Evolutionary conservation across 2,329 filamentous ascomycete genomes (phyloP), one percentile per base, ranked within the genome.

Genomic region (Tolypocladium sp.): DNA sequence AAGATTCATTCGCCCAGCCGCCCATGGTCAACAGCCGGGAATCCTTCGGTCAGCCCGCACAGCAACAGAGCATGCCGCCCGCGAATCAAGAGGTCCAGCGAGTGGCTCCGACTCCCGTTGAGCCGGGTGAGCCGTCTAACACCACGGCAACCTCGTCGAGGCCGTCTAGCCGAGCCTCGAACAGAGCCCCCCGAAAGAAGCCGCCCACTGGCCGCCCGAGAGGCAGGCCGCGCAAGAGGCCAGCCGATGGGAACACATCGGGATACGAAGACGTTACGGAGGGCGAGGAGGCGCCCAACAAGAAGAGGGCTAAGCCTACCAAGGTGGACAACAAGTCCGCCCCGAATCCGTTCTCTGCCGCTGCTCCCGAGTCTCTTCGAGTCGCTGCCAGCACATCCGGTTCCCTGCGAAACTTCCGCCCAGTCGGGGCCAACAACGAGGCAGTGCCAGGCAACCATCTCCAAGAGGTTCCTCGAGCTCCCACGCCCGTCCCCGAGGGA

Each of bases 321-420:
- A 84, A 88, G 68, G 83, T 87, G 15, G 85, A 89, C 51, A 57
- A 27, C 63, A 88, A 86, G 75, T 85, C 85, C n/a, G 86, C 87
- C 56, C 88, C 84, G 64, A 83, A 81, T 62, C 85, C 84, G 27
- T 89, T 97, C 66, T 89, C 97, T 67, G 89, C 88, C 57, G 81
- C 84, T 44, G 86, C 86, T 37, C 83, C 86, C 12, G 91, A 94
- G 55, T 95, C 91, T 4, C 78, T 97, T 33, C 84, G 92, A 55
- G 91, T 96, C n/a, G 88, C 90, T 61, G 93, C 93, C 54, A 96
- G 91, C 70, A 96, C 90, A 20, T 89, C 92, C 52, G 91, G 91
- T 49, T 96, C 92, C 6, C 81, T 97, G 60, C 89, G 93, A 51
- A 88, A 87, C 55, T 89, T 96, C 71, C 84, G 92, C 52, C 93